A percentile compares a stretch with the other conserved stretches of the same genome.
Evolutionary conservation across 495 filamentous ascomycete species (phyloP).

Genomic region (Bathelium albidoporum): DNA sequence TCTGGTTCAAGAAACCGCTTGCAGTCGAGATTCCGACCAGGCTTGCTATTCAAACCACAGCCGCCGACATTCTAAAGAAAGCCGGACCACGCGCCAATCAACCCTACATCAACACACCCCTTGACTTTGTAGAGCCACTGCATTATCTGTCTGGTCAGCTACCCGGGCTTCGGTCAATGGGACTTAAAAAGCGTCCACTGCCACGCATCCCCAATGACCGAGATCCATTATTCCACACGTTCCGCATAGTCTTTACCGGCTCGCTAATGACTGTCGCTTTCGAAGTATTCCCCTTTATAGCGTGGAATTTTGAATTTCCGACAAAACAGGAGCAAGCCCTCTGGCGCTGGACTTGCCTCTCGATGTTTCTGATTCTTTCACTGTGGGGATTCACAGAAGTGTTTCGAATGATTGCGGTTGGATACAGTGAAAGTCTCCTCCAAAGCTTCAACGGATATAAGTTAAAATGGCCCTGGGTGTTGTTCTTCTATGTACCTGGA

Average conservation of each 20-base stretch:
- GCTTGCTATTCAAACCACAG: background rate
- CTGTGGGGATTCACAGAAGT: background rate
- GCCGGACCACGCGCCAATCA: background rate
- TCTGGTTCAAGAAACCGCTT: constrained; percentile 35
- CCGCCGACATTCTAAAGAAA: background rate
- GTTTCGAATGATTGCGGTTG: background rate
- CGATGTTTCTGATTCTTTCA: background rate
- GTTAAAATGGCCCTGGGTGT: background rate
- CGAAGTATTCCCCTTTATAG: background rate
- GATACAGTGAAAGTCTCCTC: background rate
- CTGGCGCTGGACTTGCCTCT: background rate
- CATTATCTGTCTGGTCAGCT: background rate
- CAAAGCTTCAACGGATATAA: background rate
- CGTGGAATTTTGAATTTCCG: constrained; percentile 6
- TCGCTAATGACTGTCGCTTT: background rate
- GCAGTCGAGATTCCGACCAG: constrained; percentile 12
- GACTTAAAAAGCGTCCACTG: background rate
- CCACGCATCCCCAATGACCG: background rate
- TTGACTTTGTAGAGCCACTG: constrained; percentile 4
- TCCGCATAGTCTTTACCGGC: too few species aligned
- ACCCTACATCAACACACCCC: background rate
- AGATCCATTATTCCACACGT: too few species aligned
- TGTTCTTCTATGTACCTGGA: background rate
- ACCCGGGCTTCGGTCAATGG: background rate
- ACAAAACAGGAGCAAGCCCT: background rate